Conservation (phyloP, 208 protist genomes). For the Crithidia bombi region DNA sequence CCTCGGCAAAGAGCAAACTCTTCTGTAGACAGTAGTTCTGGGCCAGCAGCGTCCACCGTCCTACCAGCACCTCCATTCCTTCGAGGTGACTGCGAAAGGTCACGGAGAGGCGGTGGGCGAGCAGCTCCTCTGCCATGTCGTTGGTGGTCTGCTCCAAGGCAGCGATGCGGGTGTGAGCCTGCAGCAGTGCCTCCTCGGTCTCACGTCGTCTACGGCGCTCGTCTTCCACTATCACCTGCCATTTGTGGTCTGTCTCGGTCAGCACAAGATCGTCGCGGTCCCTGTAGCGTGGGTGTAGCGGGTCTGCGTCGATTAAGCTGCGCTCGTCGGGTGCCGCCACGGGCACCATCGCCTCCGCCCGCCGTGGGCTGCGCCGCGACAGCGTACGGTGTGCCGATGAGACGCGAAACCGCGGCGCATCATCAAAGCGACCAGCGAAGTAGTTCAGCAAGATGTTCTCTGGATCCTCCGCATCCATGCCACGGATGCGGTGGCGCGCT, state of each 20-base stretch:
- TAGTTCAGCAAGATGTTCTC: slow-evolving; percentile 28
- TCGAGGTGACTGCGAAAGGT: slow-evolving; percentile 39
- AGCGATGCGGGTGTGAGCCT: slow-evolving; percentile 34
- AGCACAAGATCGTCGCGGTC: neutral
- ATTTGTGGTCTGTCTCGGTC: neutral
- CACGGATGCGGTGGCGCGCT: no score
- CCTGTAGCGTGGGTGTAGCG: neutral
- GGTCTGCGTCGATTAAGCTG: neutral
- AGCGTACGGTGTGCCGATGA: neutral
- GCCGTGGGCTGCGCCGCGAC: neutral
- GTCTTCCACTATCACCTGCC: neutral
- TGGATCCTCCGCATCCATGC: no score
- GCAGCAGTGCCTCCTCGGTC: slow-evolving; percentile 38
- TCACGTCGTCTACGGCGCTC: slow-evolving; percentile 24
- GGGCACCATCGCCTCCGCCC: neutral
- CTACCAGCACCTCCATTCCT: slow-evolving; percentile 46
- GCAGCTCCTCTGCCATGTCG: slow-evolving; percentile 47
- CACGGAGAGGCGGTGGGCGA: slow-evolving; percentile 41
- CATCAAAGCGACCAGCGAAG: slow-evolving; percentile 16
- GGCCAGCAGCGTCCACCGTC: slow-evolving; percentile 25
- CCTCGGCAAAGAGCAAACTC: slow-evolving; percentile 59
- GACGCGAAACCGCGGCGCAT: neutral
- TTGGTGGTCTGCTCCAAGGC: slow-evolving; percentile 58
- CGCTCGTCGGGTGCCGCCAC: neutral
- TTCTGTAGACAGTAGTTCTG: slow-evolving; percentile 53